phyloP scores from a whole-genome alignment of 2,329 filamentous ascomycete species.

The Thielaviopsis ethacetica region DNA sequence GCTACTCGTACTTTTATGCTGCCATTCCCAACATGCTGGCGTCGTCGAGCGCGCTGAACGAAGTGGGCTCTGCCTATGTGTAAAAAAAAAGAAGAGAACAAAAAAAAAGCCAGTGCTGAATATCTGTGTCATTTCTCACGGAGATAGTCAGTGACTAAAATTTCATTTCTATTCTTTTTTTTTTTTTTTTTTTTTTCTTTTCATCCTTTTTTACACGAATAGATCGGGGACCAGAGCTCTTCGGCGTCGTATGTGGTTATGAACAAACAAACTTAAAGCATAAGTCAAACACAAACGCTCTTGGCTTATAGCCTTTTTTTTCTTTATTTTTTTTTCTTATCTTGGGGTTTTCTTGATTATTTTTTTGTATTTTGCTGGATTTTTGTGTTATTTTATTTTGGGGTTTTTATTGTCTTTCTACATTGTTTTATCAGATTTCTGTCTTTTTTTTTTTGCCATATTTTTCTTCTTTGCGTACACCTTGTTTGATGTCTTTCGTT shows the following conservation, averaged over 20 bases:
- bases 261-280: not conserved
- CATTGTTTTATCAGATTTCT: slow-evolving; percentile 8
- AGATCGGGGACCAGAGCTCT: not conserved
- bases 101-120: not conserved
- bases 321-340: slow-evolving; percentile 3
- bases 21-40: slow-evolving; percentile 25
- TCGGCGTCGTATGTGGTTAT: not conserved
- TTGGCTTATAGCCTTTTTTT: not conserved
- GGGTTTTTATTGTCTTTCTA: not conserved
- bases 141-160: not conserved
- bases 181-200: slow-evolving; percentile 4
- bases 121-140: not conserved
- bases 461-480: slow-evolving; percentile 21
- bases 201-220: slow-evolving; percentile 10
- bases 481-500: slow-evolving; percentile 11
- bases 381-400: not conserved
- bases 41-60: slow-evolving; percentile 24
- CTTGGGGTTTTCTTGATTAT: slow-evolving; percentile 1
- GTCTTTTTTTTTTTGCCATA: slow-evolving; percentile 9
- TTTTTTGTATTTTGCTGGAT: not conserved
- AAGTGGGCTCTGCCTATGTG: slow-evolving; percentile 33
- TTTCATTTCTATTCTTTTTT: not conserved
- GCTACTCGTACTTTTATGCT: slow-evolving; percentile 41
- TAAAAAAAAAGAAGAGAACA: too few species aligned
- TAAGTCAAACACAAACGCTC: not conserved